phyloP scores from a whole-genome alignment of 768 basidiomycete genomes.

The Mrakia frigida region DNA sequence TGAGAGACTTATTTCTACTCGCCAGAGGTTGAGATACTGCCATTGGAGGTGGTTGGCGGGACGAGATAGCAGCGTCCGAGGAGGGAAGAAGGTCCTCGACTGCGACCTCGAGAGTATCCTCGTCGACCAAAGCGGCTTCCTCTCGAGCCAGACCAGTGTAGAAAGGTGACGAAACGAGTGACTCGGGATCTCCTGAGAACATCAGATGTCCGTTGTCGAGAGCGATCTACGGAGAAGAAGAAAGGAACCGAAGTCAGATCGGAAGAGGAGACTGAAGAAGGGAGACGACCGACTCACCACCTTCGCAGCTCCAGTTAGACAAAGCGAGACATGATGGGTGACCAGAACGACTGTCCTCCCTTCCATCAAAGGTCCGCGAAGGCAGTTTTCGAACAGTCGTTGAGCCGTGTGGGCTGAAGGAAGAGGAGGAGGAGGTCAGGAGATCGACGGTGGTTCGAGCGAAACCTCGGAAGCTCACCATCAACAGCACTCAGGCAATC shows the following conservation, averaged over 20 bases:
- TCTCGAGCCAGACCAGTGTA: background rate
- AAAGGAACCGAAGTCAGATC: background rate
- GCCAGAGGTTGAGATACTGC: constrained; percentile 55
- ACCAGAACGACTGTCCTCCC: constrained; percentile 41
- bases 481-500: constrained; percentile 44
- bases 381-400: constrained; percentile 39
- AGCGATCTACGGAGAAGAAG: background rate
- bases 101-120: constrained; percentile 39
- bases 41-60: no score
- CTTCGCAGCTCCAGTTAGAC: constrained; percentile 38
- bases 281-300: constrained; percentile 31
- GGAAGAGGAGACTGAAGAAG: background rate
- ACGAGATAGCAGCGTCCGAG: constrained; percentile 36
- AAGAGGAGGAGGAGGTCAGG: background rate
- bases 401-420: constrained; percentile 40
- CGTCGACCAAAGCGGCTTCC: constrained; percentile 50
- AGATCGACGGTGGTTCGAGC: background rate
- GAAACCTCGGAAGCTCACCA: constrained; percentile 31
- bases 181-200: background rate
- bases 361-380: constrained; percentile 36
- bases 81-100: constrained; percentile 51
- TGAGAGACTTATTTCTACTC: constrained; percentile 69
- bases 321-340: constrained; percentile 42
- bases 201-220: constrained; percentile 12
- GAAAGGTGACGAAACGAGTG: background rate